Evolutionary conservation across 495 filamentous ascomycete genomes (phyloP).

Genomic region (Aspergillus incahuasiensis): DNA sequence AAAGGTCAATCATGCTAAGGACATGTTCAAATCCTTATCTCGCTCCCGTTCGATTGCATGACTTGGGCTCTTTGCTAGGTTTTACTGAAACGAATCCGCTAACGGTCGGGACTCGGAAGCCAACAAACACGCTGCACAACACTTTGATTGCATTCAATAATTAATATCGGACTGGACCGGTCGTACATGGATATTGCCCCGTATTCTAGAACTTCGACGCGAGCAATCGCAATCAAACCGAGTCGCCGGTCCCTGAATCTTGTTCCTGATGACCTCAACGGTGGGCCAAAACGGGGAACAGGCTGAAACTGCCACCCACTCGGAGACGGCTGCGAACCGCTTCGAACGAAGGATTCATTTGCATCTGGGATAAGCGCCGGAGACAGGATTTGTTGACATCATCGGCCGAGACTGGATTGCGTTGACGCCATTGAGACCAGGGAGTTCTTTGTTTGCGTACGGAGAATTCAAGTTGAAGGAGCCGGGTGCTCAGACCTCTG

Average conservation of each 20-base stretch:
- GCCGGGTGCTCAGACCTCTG: background rate
- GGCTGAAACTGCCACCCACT: conserved; percentile 6
- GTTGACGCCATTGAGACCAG: background rate
- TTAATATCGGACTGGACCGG: background rate
- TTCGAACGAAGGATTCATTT: background rate
- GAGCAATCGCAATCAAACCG: conserved; percentile 6
- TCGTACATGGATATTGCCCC: conserved; percentile 1
- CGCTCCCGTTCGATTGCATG: background rate
- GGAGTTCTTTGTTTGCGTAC: background rate
- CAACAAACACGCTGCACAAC: background rate
- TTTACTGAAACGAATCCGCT: background rate
- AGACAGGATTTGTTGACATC: conserved; percentile 1
- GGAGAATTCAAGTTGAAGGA: background rate
- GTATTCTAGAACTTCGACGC: background rate
- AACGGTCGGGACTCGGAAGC: background rate
- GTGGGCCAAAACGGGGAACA: conserved; percentile 3
- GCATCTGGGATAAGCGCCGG: background rate
- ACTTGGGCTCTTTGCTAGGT: background rate
- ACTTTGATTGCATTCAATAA: background rate
- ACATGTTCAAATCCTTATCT: too few relatives aligned
- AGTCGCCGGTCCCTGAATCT: background rate
- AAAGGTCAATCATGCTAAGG: too few relatives aligned
- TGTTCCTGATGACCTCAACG: conserved; percentile 8
- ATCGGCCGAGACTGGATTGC: background rate
- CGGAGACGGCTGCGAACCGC: background rate